These are phyloP conservation scores for Sisymbrium altissimum DNA, from an alignment of 345 rosid genomes.

Conservation along the genomic window DNA sequence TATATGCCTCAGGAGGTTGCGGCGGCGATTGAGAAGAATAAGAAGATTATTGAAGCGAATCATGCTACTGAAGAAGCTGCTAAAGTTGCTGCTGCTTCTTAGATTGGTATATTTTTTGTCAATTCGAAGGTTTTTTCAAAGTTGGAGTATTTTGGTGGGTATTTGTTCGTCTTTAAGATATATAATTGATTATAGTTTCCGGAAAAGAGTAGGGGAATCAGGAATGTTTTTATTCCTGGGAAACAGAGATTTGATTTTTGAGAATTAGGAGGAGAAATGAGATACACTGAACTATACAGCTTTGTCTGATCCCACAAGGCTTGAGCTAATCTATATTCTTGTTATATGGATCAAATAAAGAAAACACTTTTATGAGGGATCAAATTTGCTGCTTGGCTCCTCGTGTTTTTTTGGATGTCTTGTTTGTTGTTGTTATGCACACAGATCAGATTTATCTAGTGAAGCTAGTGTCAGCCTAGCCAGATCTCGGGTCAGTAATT, in stretches of 20 bases:
- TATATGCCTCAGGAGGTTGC: conserved; percentile 97
- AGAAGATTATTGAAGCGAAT: conserved; percentile 57
- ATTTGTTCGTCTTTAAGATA: not conserved
- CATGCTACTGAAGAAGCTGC: conserved; percentile 30
- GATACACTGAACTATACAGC: conserved; percentile 14
- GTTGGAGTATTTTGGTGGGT: conserved; percentile 10
- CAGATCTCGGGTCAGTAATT: too few relatives aligned
- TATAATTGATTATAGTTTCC: conserved; percentile 6
- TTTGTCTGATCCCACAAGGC: conserved; percentile 24
- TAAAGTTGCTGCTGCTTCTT: conserved; percentile 28
- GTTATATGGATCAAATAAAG: conserved; percentile 19
- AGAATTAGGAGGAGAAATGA: conserved; percentile 11
- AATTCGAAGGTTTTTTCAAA: not conserved
- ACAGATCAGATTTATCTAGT: not conserved
- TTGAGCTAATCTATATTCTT: conserved; percentile 18
- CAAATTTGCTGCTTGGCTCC: not conserved
- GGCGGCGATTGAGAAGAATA: conserved; percentile 93
- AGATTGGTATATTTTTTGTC: conserved; percentile 15
- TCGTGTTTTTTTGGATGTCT: not conserved
- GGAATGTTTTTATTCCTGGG: conserved; percentile 8
- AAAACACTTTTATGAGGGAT: not conserved
- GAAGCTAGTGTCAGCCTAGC: conserved; percentile 1
- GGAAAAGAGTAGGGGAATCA: not conserved
- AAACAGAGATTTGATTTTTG: conserved; percentile 8
- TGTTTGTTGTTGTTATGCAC: not conserved